Evolutionary conservation across 345 rosid genomes (phyloP), one percentile per base, ranked within the genome.

Genomic region (Triadica sebifera): DNA sequence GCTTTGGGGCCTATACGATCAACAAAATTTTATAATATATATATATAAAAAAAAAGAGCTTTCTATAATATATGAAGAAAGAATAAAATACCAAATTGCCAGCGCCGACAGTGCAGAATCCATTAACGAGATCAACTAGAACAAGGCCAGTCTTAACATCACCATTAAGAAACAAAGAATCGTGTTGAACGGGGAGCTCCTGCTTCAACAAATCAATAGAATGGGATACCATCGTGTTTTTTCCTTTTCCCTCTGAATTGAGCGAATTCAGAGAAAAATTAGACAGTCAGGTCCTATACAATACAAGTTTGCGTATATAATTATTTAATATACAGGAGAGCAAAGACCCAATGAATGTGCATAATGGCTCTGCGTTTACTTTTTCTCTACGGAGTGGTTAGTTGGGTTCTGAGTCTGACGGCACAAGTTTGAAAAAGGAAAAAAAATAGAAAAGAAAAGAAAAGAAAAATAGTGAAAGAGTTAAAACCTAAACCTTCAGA

Each of bases 41-140:
- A n/a, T n/a, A n/a, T n/a, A n/a, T n/a, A n/a, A n/a, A n/a, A n/a
- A n/a, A n/a, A n/a, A n/a, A n/a, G n/a, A n/a, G n/a, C n/a, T n/a
- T 29, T 29, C 34, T 29, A 29, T 29, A 29, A 2, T 29, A 16
- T 2, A 4, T 19, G n/a, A 34, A 34, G 22, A 43, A 11, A 66
- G 50, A 34, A 37, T 19, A 16, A 59, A 45, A 22, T 80, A 91
- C 98, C 97, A 93, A 77, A 79, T 87, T 89, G 49, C 98, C 97
- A 69, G 97, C 88, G 70, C 97, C 93, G 58, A 89, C 87, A 0
- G 94, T 87, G 77, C 98, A 95, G 71, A 95, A 90, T 12, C 97
- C 97, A 78, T 90, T 91, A 58, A 95, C 91, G 17, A 93, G 58
- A 81, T 90, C 97, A 29, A 95, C 91, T 75, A 95, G 81, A 75